These are phyloP conservation scores for Linum usitatissimum DNA, from an alignment of 345 rosid genomes.

Conservation along the genomic window DNA sequence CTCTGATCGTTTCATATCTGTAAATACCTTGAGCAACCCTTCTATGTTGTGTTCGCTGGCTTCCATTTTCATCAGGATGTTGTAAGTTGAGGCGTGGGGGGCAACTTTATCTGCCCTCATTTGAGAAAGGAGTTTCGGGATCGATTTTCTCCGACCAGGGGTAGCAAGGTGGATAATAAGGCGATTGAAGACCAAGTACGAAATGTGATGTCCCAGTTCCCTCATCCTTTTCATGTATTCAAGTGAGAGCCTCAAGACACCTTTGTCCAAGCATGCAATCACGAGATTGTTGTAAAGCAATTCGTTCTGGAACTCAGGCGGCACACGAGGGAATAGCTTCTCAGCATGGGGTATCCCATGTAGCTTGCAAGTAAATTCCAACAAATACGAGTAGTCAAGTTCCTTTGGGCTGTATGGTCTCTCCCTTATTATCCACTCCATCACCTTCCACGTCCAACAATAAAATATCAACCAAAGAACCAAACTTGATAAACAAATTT, in stretches of 20 bases:
- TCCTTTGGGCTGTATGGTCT: conserved; percentile 74
- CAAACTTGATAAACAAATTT: background rate
- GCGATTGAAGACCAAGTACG: conserved; percentile 69
- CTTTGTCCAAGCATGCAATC: conserved; percentile 74
- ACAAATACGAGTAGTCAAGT: conserved; percentile 68
- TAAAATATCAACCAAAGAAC: background rate
- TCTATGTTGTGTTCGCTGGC: conserved; percentile 72
- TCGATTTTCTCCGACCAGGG: conserved; percentile 46
- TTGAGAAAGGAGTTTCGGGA: conserved; percentile 60
- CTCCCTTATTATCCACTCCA: conserved; percentile 94
- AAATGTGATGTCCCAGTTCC: conserved; percentile 59
- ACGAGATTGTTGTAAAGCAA: conserved; percentile 81
- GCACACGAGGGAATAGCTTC: conserved; percentile 56
- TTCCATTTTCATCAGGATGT: conserved; percentile 86
- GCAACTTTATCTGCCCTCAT: conserved; percentile 82
- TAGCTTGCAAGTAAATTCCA: conserved; percentile 69
- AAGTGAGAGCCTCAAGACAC: conserved; percentile 56
- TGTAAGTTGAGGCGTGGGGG: conserved; percentile 75
- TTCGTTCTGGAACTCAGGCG: conserved; percentile 74
- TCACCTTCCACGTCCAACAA: conserved; percentile 35
- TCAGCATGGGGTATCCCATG: conserved; percentile 73
- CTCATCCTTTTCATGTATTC: conserved; percentile 94
- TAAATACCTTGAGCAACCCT: conserved; percentile 47
- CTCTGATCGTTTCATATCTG: conserved; percentile 44
- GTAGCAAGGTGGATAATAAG: conserved; percentile 71